phyloP scores from a whole-genome alignment of 805 yeast species.

The Metschnikowia gelsemii region DNA sequence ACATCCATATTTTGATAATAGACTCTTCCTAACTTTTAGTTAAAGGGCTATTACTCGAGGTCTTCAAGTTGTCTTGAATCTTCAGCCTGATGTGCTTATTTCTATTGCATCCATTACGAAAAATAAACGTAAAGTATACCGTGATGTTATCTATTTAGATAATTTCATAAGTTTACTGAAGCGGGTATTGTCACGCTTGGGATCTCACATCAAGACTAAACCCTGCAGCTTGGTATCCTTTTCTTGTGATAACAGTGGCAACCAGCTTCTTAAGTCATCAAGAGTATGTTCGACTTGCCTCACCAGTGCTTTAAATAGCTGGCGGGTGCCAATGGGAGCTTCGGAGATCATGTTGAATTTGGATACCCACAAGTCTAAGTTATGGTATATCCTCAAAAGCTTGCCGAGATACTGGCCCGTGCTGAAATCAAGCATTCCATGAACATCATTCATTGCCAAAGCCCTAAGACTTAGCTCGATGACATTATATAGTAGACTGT shows the following conservation, averaged over 20 bases:
- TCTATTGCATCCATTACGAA: too few species aligned
- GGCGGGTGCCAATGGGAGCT: background rate
- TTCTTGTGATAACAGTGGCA: background rate
- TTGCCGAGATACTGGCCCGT: background rate
- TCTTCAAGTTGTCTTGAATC: too few species aligned
- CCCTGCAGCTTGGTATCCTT: background rate
- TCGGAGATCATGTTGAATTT: background rate
- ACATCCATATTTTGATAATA: too few species aligned
- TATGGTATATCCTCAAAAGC: background rate
- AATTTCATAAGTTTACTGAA: too few species aligned
- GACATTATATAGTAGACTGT: slow-evolving; percentile 1
- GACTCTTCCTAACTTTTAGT: too few species aligned
- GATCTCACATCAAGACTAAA: background rate
- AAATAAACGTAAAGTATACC: too few species aligned
- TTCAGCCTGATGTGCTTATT: too few species aligned
- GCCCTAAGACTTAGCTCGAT: slow-evolving; percentile 3
- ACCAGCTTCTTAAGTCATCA: slow-evolving; percentile 3
- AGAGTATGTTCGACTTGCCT: slow-evolving; percentile 1
- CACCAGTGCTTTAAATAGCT: slow-evolving; percentile 2
- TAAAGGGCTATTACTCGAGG: too few species aligned
- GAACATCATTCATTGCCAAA: background rate
- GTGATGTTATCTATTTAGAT: too few species aligned
- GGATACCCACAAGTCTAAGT: slow-evolving; percentile 1
- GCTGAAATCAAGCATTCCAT: slow-evolving; percentile 5
- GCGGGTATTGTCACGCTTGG: background rate